Evolutionary conservation across 352 stramenopile species (phyloP).

Genomic region (Phytopythium oedochilum): DNA sequence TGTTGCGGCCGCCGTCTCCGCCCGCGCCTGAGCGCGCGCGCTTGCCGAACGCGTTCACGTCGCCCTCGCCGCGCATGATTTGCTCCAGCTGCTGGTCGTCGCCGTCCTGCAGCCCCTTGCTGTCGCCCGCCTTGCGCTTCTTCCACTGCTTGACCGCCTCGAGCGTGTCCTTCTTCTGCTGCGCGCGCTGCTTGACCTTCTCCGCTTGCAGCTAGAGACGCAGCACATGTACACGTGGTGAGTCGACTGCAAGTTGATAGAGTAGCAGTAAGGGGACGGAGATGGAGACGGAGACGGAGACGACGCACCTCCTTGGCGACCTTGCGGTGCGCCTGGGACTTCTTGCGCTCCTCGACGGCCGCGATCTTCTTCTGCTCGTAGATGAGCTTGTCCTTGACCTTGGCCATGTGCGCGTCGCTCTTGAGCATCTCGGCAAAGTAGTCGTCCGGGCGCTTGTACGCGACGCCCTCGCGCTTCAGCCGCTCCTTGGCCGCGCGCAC

Average conservation of each 20-base stretch:
- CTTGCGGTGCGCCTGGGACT: conserved; percentile 95
- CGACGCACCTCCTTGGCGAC: conserved; percentile 92
- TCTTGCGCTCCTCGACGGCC: conserved; percentile 96
- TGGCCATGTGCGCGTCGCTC: conserved; percentile 94
- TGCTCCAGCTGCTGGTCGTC: conserved; percentile 62
- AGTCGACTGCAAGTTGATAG: no score
- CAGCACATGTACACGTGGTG: no score
- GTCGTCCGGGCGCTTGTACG: conserved; percentile 94
- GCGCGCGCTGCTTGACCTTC: conserved; percentile 75
- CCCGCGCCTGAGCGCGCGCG: conserved; percentile 26
- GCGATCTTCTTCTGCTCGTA: conserved; percentile 99
- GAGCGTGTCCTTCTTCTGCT: conserved; percentile 88
- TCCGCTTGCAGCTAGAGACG: conserved; percentile 39
- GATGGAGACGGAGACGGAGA: neutral
- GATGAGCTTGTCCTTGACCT: conserved; percentile 98
- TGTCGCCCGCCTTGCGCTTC: conserved; percentile 76
- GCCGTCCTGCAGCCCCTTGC: conserved; percentile 44
- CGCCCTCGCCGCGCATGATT: conserved; percentile 59
- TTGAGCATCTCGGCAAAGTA: conserved; percentile 99
- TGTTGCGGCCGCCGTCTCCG: conserved; percentile 14
- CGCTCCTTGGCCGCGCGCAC: conserved; percentile 71
- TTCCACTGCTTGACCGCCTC: conserved; percentile 88
- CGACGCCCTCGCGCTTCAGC: conserved; percentile 59
- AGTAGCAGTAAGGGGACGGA: no score
- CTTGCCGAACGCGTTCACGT: conserved; percentile 30